Evolutionary conservation across 2,329 filamentous ascomycete genomes (phyloP), one percentile per base, ranked within the genome.

Genomic region (Aspergillus piperis): DNA sequence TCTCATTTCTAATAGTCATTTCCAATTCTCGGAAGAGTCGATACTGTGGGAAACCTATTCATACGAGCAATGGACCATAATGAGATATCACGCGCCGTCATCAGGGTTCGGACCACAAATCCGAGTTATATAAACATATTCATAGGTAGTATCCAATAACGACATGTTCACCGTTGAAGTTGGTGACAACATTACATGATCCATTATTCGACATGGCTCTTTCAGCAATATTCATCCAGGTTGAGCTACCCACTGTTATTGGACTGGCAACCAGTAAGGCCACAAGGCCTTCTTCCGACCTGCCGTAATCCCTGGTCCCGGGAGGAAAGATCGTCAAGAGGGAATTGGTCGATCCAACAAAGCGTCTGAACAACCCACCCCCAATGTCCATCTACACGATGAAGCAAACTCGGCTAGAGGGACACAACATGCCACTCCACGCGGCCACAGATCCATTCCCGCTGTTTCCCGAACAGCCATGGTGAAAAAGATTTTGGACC

Each of bases 361-460:
- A 79, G 67, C 86, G 89, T 66, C 70, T 89, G 21, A 73, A 73
- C 36, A 86, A 81, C 17, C 70, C 71, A 82, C 56, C 69, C 79
- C 80, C 82, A 3, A 74, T 78, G 10, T 78, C 81, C 60, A 76
- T 84, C 54, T 76, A 83, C 64, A 84, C 78, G n/a, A 88, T 88
- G 86, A 79, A 83, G 66, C 86, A 88, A n/a, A 39, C 67, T 3
- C 65, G 66, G 7, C 70, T 79, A 2, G 79, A 83, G 19, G 79
- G 80, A 52, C 78, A 76, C 19, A 86, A 86, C 1, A 81, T 89
- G 23, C 89, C 87, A 1, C 81, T 81, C 1, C 77, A 84, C 51
- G 87, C 86, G 2, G 85, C 86, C 50, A 86, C 86, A 0, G 82
- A 87, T 57, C 86, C 86, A 0, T 89, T 89, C 71, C 78, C 78